Evolutionary conservation across 257 asterid species (phyloP).

Genomic region (Nicotiana paniculata): DNA sequence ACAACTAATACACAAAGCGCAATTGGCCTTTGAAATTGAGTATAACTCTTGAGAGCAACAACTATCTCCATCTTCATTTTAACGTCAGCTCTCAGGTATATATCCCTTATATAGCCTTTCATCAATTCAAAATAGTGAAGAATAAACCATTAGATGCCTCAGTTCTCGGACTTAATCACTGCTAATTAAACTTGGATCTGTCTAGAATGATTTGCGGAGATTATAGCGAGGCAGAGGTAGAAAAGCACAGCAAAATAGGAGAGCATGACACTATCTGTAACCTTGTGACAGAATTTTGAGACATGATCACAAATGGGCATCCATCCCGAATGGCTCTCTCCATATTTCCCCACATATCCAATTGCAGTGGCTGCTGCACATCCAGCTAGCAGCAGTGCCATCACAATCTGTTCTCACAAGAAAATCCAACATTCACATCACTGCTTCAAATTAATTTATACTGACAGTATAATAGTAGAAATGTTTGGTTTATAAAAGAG

Average conservation of each 20-base stretch:
- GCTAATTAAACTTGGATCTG: conserved; percentile 12
- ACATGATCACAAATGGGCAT: conserved; percentile 46
- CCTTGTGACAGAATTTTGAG: conserved; percentile 36
- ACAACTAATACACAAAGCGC: not conserved
- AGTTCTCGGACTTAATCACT: not conserved
- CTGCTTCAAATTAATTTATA: not conserved
- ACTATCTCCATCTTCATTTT: too few relatives aligned
- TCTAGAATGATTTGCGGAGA: conserved; percentile 45
- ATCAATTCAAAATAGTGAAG: not conserved
- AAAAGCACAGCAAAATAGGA: conserved; percentile 28
- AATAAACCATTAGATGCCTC: not conserved
- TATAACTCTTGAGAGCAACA: too few relatives aligned
- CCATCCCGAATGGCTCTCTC: conserved; percentile 60
- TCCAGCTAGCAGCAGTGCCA: conserved; percentile 39
- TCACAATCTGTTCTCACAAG: conserved; percentile 26
- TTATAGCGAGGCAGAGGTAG: conserved; percentile 37
- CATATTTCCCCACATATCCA: conserved; percentile 56
- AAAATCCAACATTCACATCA: not conserved
- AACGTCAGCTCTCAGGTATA: too few relatives aligned
- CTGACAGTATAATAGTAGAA: not conserved
- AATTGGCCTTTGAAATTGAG: not conserved
- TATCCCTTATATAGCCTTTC: too few relatives aligned
- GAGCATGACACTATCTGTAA: conserved; percentile 20
- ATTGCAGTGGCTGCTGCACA: conserved; percentile 68
- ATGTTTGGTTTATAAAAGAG: not conserved